Evolutionary conservation across 1,284 basidiomycete genomes (phyloP).

Genomic region (Marasmius sp.): DNA sequence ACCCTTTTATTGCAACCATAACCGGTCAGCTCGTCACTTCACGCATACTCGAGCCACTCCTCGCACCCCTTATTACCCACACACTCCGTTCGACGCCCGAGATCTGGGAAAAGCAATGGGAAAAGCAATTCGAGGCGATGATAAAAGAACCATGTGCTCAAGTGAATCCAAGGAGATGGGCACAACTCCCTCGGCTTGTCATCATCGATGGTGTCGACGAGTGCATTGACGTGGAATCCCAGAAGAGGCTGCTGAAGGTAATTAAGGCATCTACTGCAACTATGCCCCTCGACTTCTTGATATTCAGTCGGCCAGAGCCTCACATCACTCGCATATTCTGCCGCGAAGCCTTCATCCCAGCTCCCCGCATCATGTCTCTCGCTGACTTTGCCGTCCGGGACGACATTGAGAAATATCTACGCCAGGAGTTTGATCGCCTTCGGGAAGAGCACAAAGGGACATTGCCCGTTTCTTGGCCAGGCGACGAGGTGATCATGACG

Average conservation of each 20-base stretch:
- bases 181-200: neutral
- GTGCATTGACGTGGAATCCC: neutral
- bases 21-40: neutral
- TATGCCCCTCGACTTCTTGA: neutral
- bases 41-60: neutral
- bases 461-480: neutral
- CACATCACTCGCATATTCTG: neutral
- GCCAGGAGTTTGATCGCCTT: neutral
- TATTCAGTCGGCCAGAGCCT: neutral
- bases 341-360: neutral
- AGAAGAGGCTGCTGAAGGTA: neutral
- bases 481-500: neutral
- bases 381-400: neutral
- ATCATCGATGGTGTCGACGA: conserved; percentile 1
- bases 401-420: neutral
- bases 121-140: neutral
- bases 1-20: neutral
- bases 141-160: neutral
- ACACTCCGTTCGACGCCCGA: neutral
- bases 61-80: neutral
- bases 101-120: neutral
- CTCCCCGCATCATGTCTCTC: neutral
- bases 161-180: neutral
- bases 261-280: neutral
- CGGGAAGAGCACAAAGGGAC: neutral